Conservation (phyloP, 441 rosid species). For the Lepidium campestre region DNA sequence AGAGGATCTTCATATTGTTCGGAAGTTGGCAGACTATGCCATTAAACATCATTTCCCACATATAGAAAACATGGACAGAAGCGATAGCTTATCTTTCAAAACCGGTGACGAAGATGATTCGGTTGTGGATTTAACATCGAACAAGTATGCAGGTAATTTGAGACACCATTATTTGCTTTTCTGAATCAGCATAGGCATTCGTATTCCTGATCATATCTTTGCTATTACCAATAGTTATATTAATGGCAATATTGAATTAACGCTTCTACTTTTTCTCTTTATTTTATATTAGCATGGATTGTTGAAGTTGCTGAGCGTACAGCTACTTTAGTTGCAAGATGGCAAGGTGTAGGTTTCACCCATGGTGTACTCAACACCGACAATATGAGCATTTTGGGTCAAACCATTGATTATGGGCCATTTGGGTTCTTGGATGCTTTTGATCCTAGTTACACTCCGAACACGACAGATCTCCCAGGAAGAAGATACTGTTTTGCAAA, state of each 20-base stretch:
- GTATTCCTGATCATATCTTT: background rate
- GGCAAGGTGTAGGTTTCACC: conserved; percentile 99
- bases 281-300: conserved; percentile 60
- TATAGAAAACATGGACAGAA: conserved; percentile 71
- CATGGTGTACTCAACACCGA: conserved; percentile 97
- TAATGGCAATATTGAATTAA: background rate
- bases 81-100: conserved; percentile 84
- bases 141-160: conserved; percentile 88
- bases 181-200: background rate
- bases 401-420: conserved; percentile 95
- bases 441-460: conserved; percentile 95
- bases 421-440: conserved; percentile 98
- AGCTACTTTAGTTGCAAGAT: conserved; percentile 75
- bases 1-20: conserved; percentile 75
- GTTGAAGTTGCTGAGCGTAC: conserved; percentile 93
- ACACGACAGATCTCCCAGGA: conserved; percentile 97
- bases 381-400: conserved; percentile 96
- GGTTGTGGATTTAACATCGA: conserved; percentile 83
- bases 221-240: background rate
- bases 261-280: background rate
- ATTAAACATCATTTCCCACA: conserved; percentile 83
- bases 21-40: conserved; percentile 84
- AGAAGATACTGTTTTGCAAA: conserved; percentile 94
- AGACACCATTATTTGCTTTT: background rate
- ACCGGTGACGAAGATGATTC: conserved; percentile 72